Evolutionary conservation across 768 basidiomycete species (phyloP).

Genomic region (Phylloporus arenicola): DNA sequence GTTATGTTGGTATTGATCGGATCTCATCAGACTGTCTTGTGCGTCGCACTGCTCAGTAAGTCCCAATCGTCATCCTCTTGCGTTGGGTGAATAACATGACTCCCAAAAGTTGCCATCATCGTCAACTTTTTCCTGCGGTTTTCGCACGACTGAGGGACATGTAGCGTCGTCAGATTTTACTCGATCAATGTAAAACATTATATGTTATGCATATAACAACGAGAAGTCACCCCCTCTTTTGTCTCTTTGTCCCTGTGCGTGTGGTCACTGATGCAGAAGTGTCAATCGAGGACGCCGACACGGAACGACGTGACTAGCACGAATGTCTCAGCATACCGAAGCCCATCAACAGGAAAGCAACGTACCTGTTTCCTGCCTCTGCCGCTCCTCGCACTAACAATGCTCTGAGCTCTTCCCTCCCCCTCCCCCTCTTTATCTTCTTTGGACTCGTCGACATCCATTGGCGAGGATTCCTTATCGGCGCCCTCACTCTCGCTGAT

Average conservation of each 20-base stretch:
- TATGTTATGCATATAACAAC: constrained; percentile 1
- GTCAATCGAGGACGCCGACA: constrained; percentile 74
- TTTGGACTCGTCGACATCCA: constrained; percentile 48
- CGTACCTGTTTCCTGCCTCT: constrained; percentile 55
- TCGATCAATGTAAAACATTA: constrained; percentile 9
- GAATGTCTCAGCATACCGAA: constrained; percentile 1
- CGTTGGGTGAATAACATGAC: neutral
- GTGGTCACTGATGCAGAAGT: constrained; percentile 50
- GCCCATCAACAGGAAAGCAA: neutral
- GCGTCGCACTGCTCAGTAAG: constrained; percentile 73
- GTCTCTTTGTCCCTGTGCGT: constrained; percentile 51
- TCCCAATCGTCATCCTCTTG: neutral
- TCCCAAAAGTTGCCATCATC: constrained; percentile 62
- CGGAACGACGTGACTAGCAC: constrained; percentile 55
- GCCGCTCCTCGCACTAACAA: constrained; percentile 52
- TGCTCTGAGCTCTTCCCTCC: constrained; percentile 61
- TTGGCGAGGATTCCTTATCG: constrained; percentile 37
- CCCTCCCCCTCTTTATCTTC: constrained; percentile 29
- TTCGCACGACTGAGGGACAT: constrained; percentile 32
- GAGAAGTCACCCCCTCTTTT: constrained; percentile 42
- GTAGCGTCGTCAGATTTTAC: neutral
- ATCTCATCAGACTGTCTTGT: constrained; percentile 64
- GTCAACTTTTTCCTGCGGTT: constrained; percentile 85
- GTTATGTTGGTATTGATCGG: constrained; percentile 8
- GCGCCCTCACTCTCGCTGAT: constrained; percentile 43